phyloP scores from a whole-genome alignment of 129 eudicot species.

The Solidago caesia region DNA sequence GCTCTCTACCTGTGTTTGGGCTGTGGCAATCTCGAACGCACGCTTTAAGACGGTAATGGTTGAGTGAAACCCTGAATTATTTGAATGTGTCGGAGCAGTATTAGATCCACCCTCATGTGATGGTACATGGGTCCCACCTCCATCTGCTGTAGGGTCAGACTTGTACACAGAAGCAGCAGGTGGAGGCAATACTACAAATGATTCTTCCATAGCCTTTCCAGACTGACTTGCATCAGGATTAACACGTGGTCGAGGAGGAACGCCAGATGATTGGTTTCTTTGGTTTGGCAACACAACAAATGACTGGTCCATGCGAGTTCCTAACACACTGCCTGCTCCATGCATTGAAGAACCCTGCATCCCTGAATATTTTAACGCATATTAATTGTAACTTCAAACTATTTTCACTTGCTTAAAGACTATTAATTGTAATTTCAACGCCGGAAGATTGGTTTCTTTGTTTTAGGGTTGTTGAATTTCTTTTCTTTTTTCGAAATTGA shows the following conservation, averaged over 20 bases:
- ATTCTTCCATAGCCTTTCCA: conserved; percentile 88
- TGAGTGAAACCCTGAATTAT: conserved; percentile 81
- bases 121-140: conserved; percentile 52
- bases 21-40: conserved; percentile 88
- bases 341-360: conserved; percentile 77
- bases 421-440: background rate
- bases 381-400: background rate
- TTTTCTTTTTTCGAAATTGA: too few relatives aligned
- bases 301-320: conserved; percentile 82
- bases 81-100: conserved; percentile 53
- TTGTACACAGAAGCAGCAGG: conserved; percentile 96
- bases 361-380: conserved; percentile 41
- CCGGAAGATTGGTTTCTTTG: background rate
- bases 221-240: conserved; percentile 47
- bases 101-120: conserved; percentile 50
- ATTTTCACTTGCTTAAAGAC: background rate
- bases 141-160: conserved; percentile 68
- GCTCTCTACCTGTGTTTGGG: conserved; percentile 75
- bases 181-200: conserved; percentile 96
- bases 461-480: background rate
- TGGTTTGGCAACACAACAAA: conserved; percentile 94
- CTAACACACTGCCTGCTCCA: conserved; percentile 73
- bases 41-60: conserved; percentile 86
- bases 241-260: conserved; percentile 61
- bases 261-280: conserved; percentile 59